These are phyloP conservation scores for Microsporum audouinii DNA, from an alignment of 2,329 filamentous ascomycete genomes.

Conservation along the genomic window DNA sequence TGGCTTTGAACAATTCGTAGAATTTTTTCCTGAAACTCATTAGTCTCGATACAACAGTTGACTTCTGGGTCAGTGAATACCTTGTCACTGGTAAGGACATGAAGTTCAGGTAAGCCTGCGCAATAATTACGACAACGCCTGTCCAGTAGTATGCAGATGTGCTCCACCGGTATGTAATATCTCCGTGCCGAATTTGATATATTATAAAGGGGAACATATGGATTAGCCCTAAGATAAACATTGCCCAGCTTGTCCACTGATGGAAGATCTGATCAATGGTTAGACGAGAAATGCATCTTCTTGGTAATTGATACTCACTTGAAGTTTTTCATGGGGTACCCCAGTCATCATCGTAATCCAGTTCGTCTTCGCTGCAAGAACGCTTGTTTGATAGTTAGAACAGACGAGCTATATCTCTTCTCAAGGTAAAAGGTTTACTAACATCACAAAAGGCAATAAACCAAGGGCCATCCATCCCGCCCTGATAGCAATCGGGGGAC, in stretches of 20 bases:
- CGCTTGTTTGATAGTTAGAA: background rate
- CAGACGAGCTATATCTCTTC: no score
- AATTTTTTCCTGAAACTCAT: slow-evolving; percentile 35
- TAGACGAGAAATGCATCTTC: background rate
- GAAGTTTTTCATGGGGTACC: slow-evolving; percentile 44
- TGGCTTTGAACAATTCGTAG: slow-evolving; percentile 52
- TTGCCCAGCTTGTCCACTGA: slow-evolving; percentile 42
- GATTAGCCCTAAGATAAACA: slow-evolving; percentile 44
- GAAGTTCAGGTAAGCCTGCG: slow-evolving; percentile 45
- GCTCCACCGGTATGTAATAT: slow-evolving; percentile 38
- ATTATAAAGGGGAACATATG: slow-evolving; percentile 51
- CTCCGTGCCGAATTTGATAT: slow-evolving; percentile 34
- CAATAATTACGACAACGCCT: slow-evolving; percentile 43
- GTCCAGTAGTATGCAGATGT: slow-evolving; percentile 42
- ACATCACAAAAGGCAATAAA: slow-evolving; percentile 43
- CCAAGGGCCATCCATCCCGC: slow-evolving; percentile 44
- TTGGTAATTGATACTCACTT: slow-evolving; percentile 1
- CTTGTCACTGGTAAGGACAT: slow-evolving; percentile 21
- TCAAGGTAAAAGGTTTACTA: slow-evolving; percentile 7
- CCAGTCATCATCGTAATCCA: slow-evolving; percentile 38
- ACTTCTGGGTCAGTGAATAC: slow-evolving; percentile 11
- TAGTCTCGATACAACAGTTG: background rate
- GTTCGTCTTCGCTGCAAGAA: slow-evolving; percentile 37
- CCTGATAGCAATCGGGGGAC: slow-evolving; percentile 44
- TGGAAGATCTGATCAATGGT: slow-evolving; percentile 37